Evolutionary conservation across 116 monocot genomes (phyloP).

Genomic region (Iris pallida): DNA sequence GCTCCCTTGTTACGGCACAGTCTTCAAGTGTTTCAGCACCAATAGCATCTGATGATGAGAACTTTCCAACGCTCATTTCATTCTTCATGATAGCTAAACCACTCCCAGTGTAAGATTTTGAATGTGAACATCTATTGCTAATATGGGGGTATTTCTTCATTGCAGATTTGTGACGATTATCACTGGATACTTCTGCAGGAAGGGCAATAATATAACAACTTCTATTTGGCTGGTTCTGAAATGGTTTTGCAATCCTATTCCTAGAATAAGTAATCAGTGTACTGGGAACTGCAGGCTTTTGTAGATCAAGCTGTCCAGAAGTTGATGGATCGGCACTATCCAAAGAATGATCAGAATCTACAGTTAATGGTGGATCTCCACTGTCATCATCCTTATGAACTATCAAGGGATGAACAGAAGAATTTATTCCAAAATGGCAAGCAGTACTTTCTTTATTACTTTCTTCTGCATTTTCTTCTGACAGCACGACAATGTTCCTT

Average conservation of each 20-base stretch:
- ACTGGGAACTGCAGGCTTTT: not conserved
- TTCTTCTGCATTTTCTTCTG: constrained; percentile 24
- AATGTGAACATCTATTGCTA: constrained; percentile 29
- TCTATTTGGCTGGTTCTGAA: not conserved
- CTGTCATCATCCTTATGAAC: constrained; percentile 1
- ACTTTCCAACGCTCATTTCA: constrained; percentile 32
- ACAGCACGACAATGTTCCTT: constrained; percentile 19
- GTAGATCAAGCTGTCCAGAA: constrained; percentile 4
- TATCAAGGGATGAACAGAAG: constrained; percentile 4
- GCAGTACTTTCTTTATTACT: constrained; percentile 9
- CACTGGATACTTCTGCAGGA: constrained; percentile 3
- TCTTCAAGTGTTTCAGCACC: constrained; percentile 14
- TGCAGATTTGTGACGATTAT: constrained; percentile 2
- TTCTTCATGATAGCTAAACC: constrained; percentile 18
- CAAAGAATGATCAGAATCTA: constrained; percentile 1
- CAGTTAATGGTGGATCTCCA: not conserved
- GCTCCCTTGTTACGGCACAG: constrained; percentile 19
- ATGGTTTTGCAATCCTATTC: not conserved
- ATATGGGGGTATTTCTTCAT: constrained; percentile 1
- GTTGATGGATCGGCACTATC: constrained; percentile 12
- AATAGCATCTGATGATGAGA: constrained; percentile 34
- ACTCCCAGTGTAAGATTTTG: constrained; percentile 20
- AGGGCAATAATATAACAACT: constrained; percentile 1
- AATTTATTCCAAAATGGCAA: constrained; percentile 14
- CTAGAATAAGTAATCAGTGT: not conserved